Evolutionary conservation across 495 filamentous ascomycete genomes (phyloP).

Genomic region (Aspergillus leporis): DNA sequence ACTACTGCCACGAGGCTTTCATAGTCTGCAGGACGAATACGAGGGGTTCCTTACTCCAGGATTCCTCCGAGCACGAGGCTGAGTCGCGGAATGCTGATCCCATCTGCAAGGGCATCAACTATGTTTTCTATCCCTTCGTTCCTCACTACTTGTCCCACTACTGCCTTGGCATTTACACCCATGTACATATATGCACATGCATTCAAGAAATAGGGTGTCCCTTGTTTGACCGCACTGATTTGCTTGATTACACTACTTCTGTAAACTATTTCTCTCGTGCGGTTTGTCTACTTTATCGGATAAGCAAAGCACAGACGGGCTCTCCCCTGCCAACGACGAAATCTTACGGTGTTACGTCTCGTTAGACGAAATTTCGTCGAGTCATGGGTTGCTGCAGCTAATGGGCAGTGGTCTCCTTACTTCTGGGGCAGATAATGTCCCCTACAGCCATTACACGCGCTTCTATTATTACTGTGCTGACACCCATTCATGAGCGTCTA

Average conservation of each 20-base stretch:
- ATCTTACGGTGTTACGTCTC: background rate
- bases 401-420: background rate
- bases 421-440: background rate
- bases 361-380: too few species aligned
- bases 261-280: background rate
- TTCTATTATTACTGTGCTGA: background rate
- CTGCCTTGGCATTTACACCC: background rate
- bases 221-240: background rate
- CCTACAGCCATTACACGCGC: too few species aligned
- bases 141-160: background rate
- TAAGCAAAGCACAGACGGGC: background rate
- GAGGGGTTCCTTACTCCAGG: background rate
- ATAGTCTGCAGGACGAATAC: background rate
- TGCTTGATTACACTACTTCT: background rate
- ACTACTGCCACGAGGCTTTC: background rate
- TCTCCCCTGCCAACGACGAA: background rate
- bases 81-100: constrained; percentile 13
- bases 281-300: background rate
- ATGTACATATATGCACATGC: too few species aligned
- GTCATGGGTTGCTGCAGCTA: background rate
- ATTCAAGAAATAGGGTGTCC: too few species aligned
- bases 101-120: constrained; percentile 13
- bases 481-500: background rate
- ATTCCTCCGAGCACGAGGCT: constrained; percentile 3
- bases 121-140: constrained; percentile 1